Conservation (phyloP, 306 rosid genomes). For the Spatholobus suberectus region DNA sequence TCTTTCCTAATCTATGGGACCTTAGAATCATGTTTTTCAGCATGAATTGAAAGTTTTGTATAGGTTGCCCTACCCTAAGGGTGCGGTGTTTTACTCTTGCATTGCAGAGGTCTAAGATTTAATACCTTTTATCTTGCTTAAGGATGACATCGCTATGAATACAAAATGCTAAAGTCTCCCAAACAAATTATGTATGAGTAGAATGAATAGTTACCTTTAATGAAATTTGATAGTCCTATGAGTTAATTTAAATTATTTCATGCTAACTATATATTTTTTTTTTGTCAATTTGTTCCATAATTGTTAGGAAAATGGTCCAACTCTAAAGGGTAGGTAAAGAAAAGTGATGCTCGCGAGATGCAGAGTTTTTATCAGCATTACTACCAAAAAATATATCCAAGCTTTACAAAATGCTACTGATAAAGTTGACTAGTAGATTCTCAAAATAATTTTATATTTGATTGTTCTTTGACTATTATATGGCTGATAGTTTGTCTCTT, state of each 20-base stretch:
- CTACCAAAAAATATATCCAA: slow-evolving; percentile 84
- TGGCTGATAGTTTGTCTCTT: not conserved
- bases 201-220: not conserved
- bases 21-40: too few relatives aligned
- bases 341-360: slow-evolving; percentile 95
- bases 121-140: not conserved
- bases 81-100: too few relatives aligned
- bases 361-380: slow-evolving; percentile 89
- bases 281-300: slow-evolving; percentile 12
- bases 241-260: not conserved
- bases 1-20: too few relatives aligned
- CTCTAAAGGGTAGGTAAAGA: slow-evolving; percentile 82
- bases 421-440: slow-evolving; percentile 79
- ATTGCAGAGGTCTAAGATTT: not conserved
- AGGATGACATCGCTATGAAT: not conserved
- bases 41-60: too few relatives aligned
- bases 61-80: too few relatives aligned
- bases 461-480: not conserved
- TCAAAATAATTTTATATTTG: not conserved
- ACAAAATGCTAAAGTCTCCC: not conserved
- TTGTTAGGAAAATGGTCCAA: slow-evolving; percentile 92
- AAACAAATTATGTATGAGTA: not conserved
- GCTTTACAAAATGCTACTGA: slow-evolving; percentile 83
- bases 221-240: not conserved
- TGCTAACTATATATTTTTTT: slow-evolving; percentile 2